Base-by-base conservation (phyloP, 352 stramenopile genomes). In the Pythium dissotocum region DNA sequence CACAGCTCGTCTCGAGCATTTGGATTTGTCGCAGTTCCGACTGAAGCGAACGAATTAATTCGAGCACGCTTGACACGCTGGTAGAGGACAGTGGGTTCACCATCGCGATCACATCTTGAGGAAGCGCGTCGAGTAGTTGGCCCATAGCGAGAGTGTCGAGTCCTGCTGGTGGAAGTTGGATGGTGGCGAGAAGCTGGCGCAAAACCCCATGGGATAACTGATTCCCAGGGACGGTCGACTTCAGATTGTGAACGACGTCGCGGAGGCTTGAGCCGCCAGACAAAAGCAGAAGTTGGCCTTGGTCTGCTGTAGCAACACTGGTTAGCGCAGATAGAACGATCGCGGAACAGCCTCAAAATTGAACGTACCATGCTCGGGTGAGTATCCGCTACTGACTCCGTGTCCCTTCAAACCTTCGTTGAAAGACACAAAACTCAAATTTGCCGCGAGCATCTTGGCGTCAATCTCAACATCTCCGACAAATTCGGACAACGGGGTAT, bases 211-310 rank as follows among this genome's bases (percentile, higher is more conserved):
- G 2, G n/a, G 24, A n/a, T 1, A 40, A 14, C n/a, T 51, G 10
- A 44, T 28, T 6, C 2, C 8, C 8, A 33, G 2, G 14, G 52
- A 24, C 12, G 13, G 40, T 38, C 7, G 13, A 6, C 40, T 9
- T 18, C 10, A 26, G 30, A 32, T 26, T 44, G 30, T 14, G 32
- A 28, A 44, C 8, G 13, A 44, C 28, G n/a, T 35, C 35, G 5
- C 9, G 58, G 30, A 71, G 4, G 26, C 65, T 71, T 5, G 65
- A 71, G 2, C 65, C 65, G 6, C 49, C 65, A 36, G 65, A 71
- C 9, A 71, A 0, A 6, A 71, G 16, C 16, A 71, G 49, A 30
- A 59, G 52, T n/a, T 62, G 36, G 14, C 51, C 64, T 28, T 28
- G 44, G 44, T 28, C 44, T 52, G 21, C 16, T 13, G n/a, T 26